phyloP scores from a whole-genome alignment of 139 green algal genomes.

The Zygnema circumcarinatum region DNA sequence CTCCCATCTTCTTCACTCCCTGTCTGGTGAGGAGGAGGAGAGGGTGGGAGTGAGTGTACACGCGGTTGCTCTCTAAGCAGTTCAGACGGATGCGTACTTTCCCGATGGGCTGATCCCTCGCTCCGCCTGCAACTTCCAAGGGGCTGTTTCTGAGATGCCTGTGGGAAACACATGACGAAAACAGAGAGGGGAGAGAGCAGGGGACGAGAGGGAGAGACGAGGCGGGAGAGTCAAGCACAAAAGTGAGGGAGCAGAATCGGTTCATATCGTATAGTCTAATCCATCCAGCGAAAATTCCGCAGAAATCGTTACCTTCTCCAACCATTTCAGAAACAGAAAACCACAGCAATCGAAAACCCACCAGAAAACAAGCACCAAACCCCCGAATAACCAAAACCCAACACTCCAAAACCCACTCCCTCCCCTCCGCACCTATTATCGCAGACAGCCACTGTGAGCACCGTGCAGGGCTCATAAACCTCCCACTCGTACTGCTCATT shows the following conservation, averaged over 20 bases:
- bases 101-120: slow-evolving; percentile 36
- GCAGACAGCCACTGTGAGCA: slow-evolving; percentile 54
- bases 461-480: slow-evolving; percentile 49
- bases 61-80: slow-evolving; percentile 25
- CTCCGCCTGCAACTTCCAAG: no score
- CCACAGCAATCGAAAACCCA: no score
- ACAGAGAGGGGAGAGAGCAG: neutral
- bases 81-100: slow-evolving; percentile 44
- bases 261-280: no score
- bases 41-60: slow-evolving; percentile 21
- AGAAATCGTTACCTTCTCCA: no score
- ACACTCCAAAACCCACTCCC: no score
- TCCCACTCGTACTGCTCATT: slow-evolving; percentile 55
- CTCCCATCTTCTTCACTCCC: slow-evolving; percentile 41
- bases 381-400: no score
- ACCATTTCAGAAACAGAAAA: no score
- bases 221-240: neutral
- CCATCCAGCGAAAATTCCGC: no score
- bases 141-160: no score
- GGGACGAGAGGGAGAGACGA: neutral
- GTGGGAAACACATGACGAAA: no score
- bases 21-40: slow-evolving; percentile 30
- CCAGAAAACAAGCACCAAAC: no score
- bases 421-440: slow-evolving; percentile 31
- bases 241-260: neutral